phyloP scores from a whole-genome alignment of 169 alveolate genomes.

The Toxoplasma gondii region DNA sequence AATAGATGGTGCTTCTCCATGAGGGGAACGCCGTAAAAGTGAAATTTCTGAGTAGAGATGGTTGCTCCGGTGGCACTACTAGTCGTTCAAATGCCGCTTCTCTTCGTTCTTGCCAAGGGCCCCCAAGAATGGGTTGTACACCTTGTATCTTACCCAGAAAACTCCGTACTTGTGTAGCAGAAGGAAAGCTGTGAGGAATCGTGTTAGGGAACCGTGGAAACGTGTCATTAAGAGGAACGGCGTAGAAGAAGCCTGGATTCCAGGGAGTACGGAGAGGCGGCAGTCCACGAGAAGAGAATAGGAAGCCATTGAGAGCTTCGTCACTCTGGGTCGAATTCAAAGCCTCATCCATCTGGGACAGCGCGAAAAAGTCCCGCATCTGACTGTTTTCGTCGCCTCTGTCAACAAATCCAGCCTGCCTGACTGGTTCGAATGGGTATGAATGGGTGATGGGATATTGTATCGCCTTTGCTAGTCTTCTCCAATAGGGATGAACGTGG shows the following conservation, averaged over 20 bases:
- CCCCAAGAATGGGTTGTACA: background rate
- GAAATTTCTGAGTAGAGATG: background rate
- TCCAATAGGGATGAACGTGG: background rate
- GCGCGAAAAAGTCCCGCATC: no score
- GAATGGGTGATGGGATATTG: background rate
- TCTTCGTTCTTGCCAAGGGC: conserved; percentile 20
- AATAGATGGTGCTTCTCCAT: background rate
- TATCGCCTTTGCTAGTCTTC: background rate
- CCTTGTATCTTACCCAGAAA: conserved; percentile 21
- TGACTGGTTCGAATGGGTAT: background rate
- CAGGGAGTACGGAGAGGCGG: conserved; percentile 29
- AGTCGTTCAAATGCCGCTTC: background rate
- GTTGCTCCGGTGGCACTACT: background rate
- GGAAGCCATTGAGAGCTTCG: background rate
- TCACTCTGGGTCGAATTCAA: background rate
- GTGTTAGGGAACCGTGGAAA: background rate
- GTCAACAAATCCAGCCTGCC: background rate
- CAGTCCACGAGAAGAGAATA: background rate
- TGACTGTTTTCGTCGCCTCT: no score
- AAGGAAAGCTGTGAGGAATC: conserved; percentile 32
- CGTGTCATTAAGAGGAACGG: background rate
- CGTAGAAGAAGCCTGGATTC: conserved; percentile 26
- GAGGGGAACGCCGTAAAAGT: background rate
- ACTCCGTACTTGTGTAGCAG: background rate
- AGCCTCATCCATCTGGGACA: background rate